Conservation (phyloP, 768 basidiomycete genomes). For the Boletus vinaceobasis region DNA sequence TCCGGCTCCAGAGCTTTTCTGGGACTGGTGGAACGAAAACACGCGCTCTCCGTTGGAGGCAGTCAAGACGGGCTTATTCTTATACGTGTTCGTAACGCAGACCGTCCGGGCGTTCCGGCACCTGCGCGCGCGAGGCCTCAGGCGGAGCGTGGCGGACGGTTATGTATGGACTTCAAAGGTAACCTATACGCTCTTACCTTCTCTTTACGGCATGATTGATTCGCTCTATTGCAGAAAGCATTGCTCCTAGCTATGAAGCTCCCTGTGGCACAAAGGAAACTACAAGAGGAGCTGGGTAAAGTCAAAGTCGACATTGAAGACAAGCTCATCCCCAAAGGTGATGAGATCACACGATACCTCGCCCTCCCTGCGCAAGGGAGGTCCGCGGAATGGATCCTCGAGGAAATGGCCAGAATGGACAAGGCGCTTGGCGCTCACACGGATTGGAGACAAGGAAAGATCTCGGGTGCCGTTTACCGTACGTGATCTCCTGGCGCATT, state of each 20-base stretch:
- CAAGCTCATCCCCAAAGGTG: conserved; percentile 63
- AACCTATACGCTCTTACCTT: not conserved
- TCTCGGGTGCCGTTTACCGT: conserved; percentile 89
- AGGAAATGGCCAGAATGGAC: conserved; percentile 83
- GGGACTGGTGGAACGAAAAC: conserved; percentile 13
- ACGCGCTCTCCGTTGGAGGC: conserved; percentile 24
- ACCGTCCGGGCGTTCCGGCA: conserved; percentile 30
- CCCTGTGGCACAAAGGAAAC: conserved; percentile 57
- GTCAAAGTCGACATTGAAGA: conserved; percentile 64
- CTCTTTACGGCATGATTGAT: not conserved
- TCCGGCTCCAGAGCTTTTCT: conserved; percentile 3
- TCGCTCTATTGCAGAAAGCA: conserved; percentile 38
- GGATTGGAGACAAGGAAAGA: conserved; percentile 67
- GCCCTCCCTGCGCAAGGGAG: conserved; percentile 63
- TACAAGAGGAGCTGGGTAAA: conserved; percentile 59
- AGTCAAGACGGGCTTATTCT: conserved; percentile 34
- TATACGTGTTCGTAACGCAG: conserved; percentile 32
- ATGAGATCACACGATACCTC: conserved; percentile 61
- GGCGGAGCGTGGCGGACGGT: conserved; percentile 22
- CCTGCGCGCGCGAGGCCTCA: conserved; percentile 36
- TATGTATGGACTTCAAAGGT: conserved; percentile 31
- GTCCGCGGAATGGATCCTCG: conserved; percentile 66
- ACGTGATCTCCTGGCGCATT: conserved; percentile 24
- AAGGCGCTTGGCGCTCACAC: conserved; percentile 41
- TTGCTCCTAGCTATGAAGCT: conserved; percentile 57